Conservation (phyloP, 1,284 basidiomycete species). For the Leccinum griseonigrum region DNA sequence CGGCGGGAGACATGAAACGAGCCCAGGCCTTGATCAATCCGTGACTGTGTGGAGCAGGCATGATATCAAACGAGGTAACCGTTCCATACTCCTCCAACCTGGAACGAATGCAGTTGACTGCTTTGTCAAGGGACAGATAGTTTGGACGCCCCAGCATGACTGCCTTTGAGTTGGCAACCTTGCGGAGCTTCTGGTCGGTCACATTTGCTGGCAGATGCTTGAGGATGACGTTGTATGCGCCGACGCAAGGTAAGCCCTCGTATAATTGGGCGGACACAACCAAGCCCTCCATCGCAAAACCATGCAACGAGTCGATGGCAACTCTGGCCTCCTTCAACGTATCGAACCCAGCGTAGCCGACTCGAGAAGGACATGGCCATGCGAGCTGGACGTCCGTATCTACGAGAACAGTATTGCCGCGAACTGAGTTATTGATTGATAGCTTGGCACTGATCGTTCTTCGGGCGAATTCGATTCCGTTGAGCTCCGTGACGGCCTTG, state of each 20-base stretch:
- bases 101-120: slow-evolving; percentile 39
- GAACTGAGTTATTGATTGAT: slow-evolving; percentile 29
- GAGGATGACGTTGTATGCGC: slow-evolving; percentile 56
- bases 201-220: slow-evolving; percentile 47
- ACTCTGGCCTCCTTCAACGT: slow-evolving; percentile 44
- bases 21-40: slow-evolving; percentile 53
- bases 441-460: slow-evolving; percentile 34
- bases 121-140: slow-evolving; percentile 41
- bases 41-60: slow-evolving; percentile 49
- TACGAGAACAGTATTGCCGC: slow-evolving; percentile 17
- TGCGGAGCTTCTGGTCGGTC: slow-evolving; percentile 39
- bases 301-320: slow-evolving; percentile 42
- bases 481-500: slow-evolving; percentile 45
- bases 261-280: slow-evolving; percentile 47
- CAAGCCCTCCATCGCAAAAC: slow-evolving; percentile 36
- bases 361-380: slow-evolving; percentile 51
- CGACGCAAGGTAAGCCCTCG: slow-evolving; percentile 54
- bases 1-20: slow-evolving; percentile 45
- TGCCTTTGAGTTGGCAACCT: slow-evolving; percentile 46
- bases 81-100: slow-evolving; percentile 41
- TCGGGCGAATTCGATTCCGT: slow-evolving; percentile 42
- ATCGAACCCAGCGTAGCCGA: slow-evolving; percentile 58
- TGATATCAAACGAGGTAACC: slow-evolving; percentile 43
- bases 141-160: slow-evolving; percentile 52
- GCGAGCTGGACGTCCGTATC: slow-evolving; percentile 43